Base-by-base conservation (phyloP, 257 asterid species). In the Nicotiana obtusifolia region DNA sequence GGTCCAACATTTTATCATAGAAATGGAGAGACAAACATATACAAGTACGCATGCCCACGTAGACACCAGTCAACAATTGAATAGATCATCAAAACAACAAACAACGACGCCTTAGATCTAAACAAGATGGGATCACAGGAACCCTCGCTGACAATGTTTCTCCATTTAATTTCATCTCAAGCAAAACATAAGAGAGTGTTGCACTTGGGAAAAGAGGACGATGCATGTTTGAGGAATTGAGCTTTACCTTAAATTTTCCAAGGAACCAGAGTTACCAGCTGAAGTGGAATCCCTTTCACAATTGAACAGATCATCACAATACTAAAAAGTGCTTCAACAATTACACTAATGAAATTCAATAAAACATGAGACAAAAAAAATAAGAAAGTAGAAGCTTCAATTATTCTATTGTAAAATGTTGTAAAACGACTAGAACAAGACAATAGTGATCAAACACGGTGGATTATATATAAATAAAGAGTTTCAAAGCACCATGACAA, bases 161-260 rank as follows among this genome's bases (percentile, higher is more conserved):
- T 68, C 54, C 77, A 10, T 68, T 68, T 67, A 67, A 67, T 67
- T 41, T 37, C 5, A 35, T 68, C 54, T 10, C 56, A 9, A 30
- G 77, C 0, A 17, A 68, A 68, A 68, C 11, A 19, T 35, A 68
- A 30, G 37, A 35, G 30, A 35, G 5, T 35, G 30, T n/a, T 54
- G 35, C 54, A n/a, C 30, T 68, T 10, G 54, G 19, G 5, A 67
- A 67, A 33, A 33, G 49, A 19, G 54, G 54, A 35, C 10, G 54
- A 67, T 67, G 24, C 30, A n/a, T 67, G 76, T 67, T 67, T 33
- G 76, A 67, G 9, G 54, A 67, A 67, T 67, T 67, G 76, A 67
- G 10, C 76, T 4, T 13, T 52, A 68, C 10, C 77, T 35, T 68
- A 53, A 31, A 13, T n/a, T 68, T 67, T 35, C 76, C 76, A 67